A percentile compares a stretch with the other conserved stretches of the same genome.
phyloP scores from a whole-genome alignment of 106 monocot genomes.

The Xerophyta viscosa region DNA sequence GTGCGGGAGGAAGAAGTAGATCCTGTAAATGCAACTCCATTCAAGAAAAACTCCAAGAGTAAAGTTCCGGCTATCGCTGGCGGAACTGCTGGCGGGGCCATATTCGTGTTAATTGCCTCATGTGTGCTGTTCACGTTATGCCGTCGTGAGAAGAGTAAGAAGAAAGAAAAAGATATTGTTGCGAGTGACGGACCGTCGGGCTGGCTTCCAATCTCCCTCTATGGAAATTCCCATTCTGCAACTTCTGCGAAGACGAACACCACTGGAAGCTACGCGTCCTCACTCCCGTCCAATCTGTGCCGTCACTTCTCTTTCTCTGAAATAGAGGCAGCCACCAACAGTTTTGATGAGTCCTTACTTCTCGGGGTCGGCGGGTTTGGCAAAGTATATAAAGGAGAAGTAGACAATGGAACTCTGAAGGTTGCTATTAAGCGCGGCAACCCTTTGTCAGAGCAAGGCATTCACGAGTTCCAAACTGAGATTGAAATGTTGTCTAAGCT shows the following conservation, averaged over 20 bases:
- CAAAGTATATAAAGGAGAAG: conserved; percentile 56
- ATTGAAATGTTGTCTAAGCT: conserved; percentile 92
- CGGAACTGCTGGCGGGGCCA: conserved; percentile 33
- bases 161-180: conserved; percentile 22
- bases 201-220: conserved; percentile 57
- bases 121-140: conserved; percentile 10
- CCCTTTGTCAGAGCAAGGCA: conserved; percentile 58
- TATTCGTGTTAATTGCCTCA: conserved; percentile 7
- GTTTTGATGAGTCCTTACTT: conserved; percentile 68
- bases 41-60: not conserved
- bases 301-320: conserved; percentile 72
- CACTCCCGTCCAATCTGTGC: conserved; percentile 69
- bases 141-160: conserved; percentile 14
- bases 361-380: conserved; percentile 84
- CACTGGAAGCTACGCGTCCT: conserved; percentile 62
- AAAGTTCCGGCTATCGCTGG: conserved; percentile 18
- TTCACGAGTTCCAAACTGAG: conserved; percentile 78
- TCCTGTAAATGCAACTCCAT: not conserved
- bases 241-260: conserved; percentile 62
- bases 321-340: conserved; percentile 63
- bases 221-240: conserved; percentile 57
- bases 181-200: conserved; percentile 35
- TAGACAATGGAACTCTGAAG: conserved; percentile 35
- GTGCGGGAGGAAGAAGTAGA: conserved; percentile 1
- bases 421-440: conserved; percentile 85